Conservation (phyloP, 805 yeast species). For the Barnettozyma siamensis region DNA sequence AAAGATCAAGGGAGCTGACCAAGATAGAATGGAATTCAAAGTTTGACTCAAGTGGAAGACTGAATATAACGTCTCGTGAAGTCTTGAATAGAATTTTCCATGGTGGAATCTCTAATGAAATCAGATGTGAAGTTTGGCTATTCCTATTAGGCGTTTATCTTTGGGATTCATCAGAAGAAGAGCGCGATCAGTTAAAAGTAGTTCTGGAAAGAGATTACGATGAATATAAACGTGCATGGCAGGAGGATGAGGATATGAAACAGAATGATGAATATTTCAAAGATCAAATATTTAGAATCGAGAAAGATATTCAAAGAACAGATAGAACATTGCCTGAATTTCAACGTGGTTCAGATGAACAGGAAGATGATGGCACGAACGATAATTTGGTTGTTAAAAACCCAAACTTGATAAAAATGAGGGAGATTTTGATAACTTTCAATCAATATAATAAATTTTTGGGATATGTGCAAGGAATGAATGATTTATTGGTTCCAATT, state of each 20-base stretch:
- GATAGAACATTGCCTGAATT: constrained; percentile 74
- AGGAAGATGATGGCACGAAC: constrained; percentile 31
- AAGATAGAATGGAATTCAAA: constrained; percentile 76
- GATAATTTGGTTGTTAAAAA: constrained; percentile 65
- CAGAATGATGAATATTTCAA: constrained; percentile 61
- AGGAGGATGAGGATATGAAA: constrained; percentile 47
- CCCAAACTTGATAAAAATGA: constrained; percentile 64
- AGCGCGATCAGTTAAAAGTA: constrained; percentile 52
- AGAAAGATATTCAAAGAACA: constrained; percentile 89
- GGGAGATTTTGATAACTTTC: constrained; percentile 78
- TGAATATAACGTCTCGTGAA: constrained; percentile 66
- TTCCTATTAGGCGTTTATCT: constrained; percentile 79
- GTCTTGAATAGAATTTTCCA: constrained; percentile 83
- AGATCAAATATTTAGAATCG: constrained; percentile 86
- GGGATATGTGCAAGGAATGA: constrained; percentile 98
- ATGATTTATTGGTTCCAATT: constrained; percentile 83
- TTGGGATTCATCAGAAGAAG: constrained; percentile 76
- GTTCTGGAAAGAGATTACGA: constrained; percentile 57
- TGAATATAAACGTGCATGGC: constrained; percentile 67
- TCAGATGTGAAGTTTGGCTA: constrained; percentile 78
- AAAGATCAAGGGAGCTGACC: constrained; percentile 63
- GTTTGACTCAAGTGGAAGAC: constrained; percentile 74
- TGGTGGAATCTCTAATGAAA: constrained; percentile 63
- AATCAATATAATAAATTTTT: constrained; percentile 77
- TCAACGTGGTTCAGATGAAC: constrained; percentile 31